A percentile compares a stretch with the other conserved stretches of the same genome.
phyloP scores from a whole-genome alignment of 164 flowering plant species.

The Cinnamomum chago region DNA sequence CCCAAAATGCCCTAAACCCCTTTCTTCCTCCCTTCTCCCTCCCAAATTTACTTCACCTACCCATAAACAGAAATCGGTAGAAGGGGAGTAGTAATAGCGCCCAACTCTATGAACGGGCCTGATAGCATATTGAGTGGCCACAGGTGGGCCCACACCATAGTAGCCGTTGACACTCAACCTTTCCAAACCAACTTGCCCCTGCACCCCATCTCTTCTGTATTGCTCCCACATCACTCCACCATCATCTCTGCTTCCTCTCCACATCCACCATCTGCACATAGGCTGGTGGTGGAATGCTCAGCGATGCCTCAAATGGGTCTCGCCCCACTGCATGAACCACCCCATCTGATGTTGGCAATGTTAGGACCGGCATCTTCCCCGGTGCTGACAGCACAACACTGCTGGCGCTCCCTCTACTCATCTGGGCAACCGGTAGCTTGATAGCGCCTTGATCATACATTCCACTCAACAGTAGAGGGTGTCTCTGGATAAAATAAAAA shows the following conservation, averaged over 20 bases:
- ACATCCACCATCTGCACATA: constrained; percentile 89
- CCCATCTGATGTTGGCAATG: no score
- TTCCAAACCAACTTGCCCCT: no score
- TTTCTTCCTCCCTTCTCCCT: no score
- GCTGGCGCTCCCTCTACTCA: no score
- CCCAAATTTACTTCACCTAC: no score
- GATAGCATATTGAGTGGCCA: not conserved
- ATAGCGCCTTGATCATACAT: constrained; percentile 47
- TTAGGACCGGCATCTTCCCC: no score
- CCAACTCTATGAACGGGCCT: not conserved
- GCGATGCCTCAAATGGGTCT: constrained; percentile 82
- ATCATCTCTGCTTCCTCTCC: constrained; percentile 44
- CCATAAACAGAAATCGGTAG: no score
- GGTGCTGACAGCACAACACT: no score
- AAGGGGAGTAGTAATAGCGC: not conserved
- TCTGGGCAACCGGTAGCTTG: not conserved
- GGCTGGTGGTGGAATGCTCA: constrained; percentile 46
- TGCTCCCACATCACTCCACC: no score
- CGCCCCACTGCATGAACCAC: constrained; percentile 16
- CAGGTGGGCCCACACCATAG: not conserved
- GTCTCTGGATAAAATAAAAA: no score
- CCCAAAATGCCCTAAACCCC: no score
- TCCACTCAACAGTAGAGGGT: constrained; percentile 34
- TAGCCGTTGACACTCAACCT: not conserved
- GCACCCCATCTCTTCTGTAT: no score